These are phyloP conservation scores for Trichoderma sp. DNA, from an alignment of 2,329 filamentous ascomycete genomes.

Conservation along the genomic window DNA sequence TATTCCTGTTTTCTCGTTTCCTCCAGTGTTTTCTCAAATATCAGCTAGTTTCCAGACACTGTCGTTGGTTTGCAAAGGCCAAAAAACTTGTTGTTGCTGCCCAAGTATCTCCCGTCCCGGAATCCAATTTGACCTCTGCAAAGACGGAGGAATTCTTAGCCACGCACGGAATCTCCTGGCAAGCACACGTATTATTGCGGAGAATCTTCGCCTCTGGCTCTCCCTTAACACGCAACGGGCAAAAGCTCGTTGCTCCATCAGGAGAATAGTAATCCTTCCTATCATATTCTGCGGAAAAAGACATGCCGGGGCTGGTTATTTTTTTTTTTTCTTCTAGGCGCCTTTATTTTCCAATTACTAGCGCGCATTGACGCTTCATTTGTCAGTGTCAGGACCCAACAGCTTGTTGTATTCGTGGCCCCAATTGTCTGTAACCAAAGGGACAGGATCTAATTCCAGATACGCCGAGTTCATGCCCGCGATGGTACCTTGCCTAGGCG, in stretches of 20 bases:
- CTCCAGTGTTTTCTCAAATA: background rate
- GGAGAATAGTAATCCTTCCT: conserved; percentile 16
- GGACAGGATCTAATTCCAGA: background rate
- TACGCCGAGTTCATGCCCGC: background rate
- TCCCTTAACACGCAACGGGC: background rate
- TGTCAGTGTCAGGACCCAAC: background rate
- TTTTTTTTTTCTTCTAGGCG: background rate
- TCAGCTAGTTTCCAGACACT: background rate
- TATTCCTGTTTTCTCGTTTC: background rate
- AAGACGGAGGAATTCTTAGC: background rate
- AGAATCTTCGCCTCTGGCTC: background rate
- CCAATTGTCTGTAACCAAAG: background rate
- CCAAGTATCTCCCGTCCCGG: background rate
- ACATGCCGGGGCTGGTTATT: background rate
- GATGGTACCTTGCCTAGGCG: background rate
- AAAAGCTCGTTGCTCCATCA: background rate
- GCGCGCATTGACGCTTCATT: background rate
- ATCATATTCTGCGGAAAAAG: conserved; percentile 1
- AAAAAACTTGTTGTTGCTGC: background rate
- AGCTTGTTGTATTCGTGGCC: background rate
- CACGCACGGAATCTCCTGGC: background rate
- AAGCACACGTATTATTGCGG: background rate
- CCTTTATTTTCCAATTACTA: background rate
- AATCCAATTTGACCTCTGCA: background rate
- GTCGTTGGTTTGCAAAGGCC: background rate